Percentiles rank a stretch among this genome's conserved stretches.
These are phyloP conservation scores for Ophiostoma quercus DNA, from an alignment of 2,329 filamentous ascomycete genomes.

Conservation along the genomic window DNA sequence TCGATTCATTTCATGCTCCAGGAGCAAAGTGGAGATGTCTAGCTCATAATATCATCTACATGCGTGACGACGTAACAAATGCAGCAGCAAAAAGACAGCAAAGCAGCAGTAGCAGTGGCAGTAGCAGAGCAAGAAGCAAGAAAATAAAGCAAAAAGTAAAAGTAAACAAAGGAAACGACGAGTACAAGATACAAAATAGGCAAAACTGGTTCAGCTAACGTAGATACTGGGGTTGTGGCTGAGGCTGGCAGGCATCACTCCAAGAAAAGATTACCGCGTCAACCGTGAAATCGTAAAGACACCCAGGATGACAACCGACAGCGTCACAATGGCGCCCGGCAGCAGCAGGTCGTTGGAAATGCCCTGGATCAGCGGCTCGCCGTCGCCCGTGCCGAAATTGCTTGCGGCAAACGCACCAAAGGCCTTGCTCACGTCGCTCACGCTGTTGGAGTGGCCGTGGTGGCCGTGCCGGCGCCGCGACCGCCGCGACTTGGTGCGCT, in stretches of 20 bases:
- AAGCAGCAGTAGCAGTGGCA: background rate
- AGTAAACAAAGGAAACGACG: background rate
- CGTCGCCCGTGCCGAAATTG: slow-evolving; percentile 29
- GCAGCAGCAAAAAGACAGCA: background rate
- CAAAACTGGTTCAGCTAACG: background rate
- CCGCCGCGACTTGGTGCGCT: slow-evolving; percentile 32
- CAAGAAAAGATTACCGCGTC: slow-evolving; percentile 31
- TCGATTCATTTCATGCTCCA: slow-evolving; percentile 13
- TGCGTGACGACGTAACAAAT: slow-evolving; percentile 10
- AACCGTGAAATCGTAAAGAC: slow-evolving; percentile 83
- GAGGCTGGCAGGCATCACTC: background rate
- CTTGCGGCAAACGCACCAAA: slow-evolving; percentile 23
- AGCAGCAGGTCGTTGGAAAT: slow-evolving; percentile 91
- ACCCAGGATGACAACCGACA: slow-evolving; percentile 88
- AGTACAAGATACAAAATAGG: background rate
- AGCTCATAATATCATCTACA: slow-evolving; percentile 13
- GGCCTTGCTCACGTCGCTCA: slow-evolving; percentile 22
- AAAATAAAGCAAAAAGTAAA: background rate
- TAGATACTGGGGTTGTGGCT: background rate
- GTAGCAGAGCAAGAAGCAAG: background rate
- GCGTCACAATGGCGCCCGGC: slow-evolving; percentile 88
- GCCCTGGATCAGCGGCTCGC: slow-evolving; percentile 75
- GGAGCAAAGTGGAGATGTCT: slow-evolving; percentile 22
- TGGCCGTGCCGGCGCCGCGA: slow-evolving; percentile 30
- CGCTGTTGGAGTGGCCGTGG: slow-evolving; percentile 27